A percentile compares a stretch with the other conserved stretches of the same genome.
These are phyloP conservation scores for Solanum ossicruentum DNA, from an alignment of 257 asterid genomes.

Conservation along the genomic window DNA sequence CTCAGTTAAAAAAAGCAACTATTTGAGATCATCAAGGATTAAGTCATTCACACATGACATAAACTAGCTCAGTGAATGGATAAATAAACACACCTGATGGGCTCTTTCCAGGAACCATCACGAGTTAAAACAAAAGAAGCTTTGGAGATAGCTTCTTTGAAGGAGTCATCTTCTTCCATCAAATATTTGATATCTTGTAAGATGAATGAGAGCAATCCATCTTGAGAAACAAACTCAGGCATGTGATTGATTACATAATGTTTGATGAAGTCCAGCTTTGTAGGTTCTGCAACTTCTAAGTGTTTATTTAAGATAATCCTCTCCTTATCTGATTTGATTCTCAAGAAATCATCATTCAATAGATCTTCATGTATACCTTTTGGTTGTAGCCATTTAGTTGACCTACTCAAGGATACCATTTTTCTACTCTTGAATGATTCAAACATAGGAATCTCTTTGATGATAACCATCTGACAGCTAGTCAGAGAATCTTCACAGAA, in stretches of 20 bases:
- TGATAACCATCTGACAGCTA: constrained; percentile 38
- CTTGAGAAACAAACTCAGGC: constrained; percentile 43
- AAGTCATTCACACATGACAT: not conserved
- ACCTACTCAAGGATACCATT: constrained; percentile 54
- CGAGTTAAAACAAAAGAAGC: constrained; percentile 63
- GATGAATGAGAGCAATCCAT: constrained; percentile 45
- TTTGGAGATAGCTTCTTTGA: constrained; percentile 43
- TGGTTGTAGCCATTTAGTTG: constrained; percentile 82
- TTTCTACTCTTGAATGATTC: constrained; percentile 76
- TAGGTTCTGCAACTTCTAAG: constrained; percentile 62
- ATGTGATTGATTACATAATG: constrained; percentile 55
- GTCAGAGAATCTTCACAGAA: constrained; percentile 49
- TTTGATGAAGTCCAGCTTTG: constrained; percentile 55
- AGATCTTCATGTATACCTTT: constrained; percentile 49
- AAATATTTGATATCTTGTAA: constrained; percentile 43
- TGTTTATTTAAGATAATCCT: constrained; percentile 47
- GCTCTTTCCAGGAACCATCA: constrained; percentile 81
- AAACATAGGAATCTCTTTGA: constrained; percentile 87
- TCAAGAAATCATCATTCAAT: constrained; percentile 69
- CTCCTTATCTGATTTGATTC: constrained; percentile 76
- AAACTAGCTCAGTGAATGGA: not conserved
- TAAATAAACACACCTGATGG: constrained; percentile 48
- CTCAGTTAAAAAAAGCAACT: not conserved
- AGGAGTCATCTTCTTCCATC: constrained; percentile 58
- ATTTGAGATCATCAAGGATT: not conserved